A percentile compares a stretch with the other conserved stretches of the same genome.
Evolutionary conservation across 768 basidiomycete species (phyloP).

Genomic region (Collybia mongolica): DNA sequence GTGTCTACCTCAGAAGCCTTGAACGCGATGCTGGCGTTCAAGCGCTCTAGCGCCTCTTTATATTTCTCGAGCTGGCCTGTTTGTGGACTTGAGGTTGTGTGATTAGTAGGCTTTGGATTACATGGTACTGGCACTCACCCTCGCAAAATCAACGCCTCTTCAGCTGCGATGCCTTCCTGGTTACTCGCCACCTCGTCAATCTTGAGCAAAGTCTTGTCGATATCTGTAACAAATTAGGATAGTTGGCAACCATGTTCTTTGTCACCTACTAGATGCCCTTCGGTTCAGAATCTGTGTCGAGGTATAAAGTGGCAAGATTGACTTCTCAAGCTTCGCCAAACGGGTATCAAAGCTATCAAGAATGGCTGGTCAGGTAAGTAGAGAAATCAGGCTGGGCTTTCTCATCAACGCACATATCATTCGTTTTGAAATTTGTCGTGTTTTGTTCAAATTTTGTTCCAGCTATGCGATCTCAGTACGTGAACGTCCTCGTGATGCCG

Average conservation of each 20-base stretch:
- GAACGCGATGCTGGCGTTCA: constrained; percentile 81
- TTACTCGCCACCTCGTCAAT: constrained; percentile 79
- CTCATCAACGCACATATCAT: constrained; percentile 68
- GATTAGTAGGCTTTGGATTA: neutral
- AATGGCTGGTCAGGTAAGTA: constrained; percentile 57
- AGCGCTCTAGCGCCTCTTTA: constrained; percentile 68
- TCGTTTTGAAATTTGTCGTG: constrained; percentile 77
- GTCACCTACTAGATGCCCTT: constrained; percentile 64
- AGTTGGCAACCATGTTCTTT: neutral
- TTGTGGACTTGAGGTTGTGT: constrained; percentile 55
- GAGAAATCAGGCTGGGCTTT: neutral
- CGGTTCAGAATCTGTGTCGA: constrained; percentile 75
- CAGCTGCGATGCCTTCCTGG: constrained; percentile 71
- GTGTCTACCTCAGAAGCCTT: constrained; percentile 57
- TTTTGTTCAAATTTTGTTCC: constrained; percentile 87
- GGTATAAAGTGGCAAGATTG: constrained; percentile 79
- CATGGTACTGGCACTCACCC: constrained; percentile 47
- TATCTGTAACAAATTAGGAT: constrained; percentile 46
- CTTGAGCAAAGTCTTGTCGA: constrained; percentile 73
- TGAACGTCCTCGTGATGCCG: neutral
- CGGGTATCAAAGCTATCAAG: constrained; percentile 83
- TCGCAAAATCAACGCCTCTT: constrained; percentile 75
- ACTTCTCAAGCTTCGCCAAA: constrained; percentile 80
- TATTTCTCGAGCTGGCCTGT: constrained; percentile 63
- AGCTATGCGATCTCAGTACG: constrained; percentile 42